phyloP scores from a whole-genome alignment of 495 filamentous ascomycete species.

The Aspergillus funiculosus region DNA sequence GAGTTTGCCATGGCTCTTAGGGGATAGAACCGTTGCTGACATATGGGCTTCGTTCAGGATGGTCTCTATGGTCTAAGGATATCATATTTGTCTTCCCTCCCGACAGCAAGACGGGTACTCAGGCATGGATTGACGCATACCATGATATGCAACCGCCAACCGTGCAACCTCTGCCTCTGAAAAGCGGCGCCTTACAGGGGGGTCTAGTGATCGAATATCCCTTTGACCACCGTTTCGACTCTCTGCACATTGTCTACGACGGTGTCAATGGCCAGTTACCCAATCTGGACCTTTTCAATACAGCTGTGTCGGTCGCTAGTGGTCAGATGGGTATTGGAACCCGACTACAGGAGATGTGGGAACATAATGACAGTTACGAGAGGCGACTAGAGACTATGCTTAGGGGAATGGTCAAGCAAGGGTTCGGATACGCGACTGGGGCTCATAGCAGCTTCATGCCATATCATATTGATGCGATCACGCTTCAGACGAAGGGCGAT shows the following conservation, averaged over 20 bases:
- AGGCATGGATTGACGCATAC: constrained; percentile 97
- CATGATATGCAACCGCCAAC: constrained; percentile 72
- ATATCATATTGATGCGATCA: constrained; percentile 96
- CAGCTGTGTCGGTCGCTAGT: constrained; percentile 76
- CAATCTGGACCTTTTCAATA: constrained; percentile 94
- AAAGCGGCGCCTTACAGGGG: constrained; percentile 88
- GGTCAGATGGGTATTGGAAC: constrained; percentile 88
- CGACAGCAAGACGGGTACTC: constrained; percentile 83
- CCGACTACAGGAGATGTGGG: constrained; percentile 79
- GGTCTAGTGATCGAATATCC: constrained; percentile 92
- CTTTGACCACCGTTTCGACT: constrained; percentile 73
- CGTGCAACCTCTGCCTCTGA: constrained; percentile 76
- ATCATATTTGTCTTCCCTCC: constrained; percentile 87
- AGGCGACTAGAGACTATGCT: constrained; percentile 85
- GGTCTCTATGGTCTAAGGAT: constrained; percentile 98
- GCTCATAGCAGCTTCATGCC: constrained; percentile 94
- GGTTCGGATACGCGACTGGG: constrained; percentile 80
- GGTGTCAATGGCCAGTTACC: constrained; percentile 94
- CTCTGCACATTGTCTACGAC: constrained; percentile 87
- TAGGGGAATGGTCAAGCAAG: constrained; percentile 88
- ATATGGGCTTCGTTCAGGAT: constrained; percentile 50
- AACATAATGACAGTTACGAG: constrained; percentile 74
- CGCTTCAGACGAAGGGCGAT: constrained; percentile 78
- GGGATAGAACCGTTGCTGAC: constrained; percentile 8
- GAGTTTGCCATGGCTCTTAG: constrained; percentile 17